Conservation (phyloP, 2,329 filamentous ascomycete species). For the Emydomyces testavorans region DNA sequence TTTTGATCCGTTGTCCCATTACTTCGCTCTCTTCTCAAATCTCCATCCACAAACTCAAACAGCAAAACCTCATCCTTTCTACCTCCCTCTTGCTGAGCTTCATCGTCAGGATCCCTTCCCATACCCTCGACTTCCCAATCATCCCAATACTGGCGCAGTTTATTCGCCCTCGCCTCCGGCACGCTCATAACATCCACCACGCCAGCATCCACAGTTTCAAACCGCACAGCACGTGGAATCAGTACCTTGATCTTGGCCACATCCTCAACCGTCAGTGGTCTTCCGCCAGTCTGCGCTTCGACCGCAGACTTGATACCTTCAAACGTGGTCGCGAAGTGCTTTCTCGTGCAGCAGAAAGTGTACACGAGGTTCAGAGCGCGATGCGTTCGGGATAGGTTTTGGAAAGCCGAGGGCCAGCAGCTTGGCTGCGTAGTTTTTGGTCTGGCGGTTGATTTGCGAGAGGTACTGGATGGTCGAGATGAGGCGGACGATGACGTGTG, state of each 20-base stretch:
- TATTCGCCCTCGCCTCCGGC: constrained; percentile 14
- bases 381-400: constrained; percentile 61
- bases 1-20: constrained; percentile 40
- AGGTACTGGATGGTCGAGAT: constrained; percentile 10
- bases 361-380: constrained; percentile 82
- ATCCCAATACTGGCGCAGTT: constrained; percentile 37
- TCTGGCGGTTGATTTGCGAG: constrained; percentile 10
- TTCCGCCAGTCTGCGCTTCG: constrained; percentile 62
- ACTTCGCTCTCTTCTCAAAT: constrained; percentile 73
- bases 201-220: constrained; percentile 75
- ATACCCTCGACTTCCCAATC: constrained; percentile 46
- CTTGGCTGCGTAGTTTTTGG: constrained; percentile 27
- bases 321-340: constrained; percentile 83
- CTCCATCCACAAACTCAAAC: constrained; percentile 87
- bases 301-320: constrained; percentile 77
- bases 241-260: constrained; percentile 70
- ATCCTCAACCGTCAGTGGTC: constrained; percentile 59
- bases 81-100: constrained; percentile 20
- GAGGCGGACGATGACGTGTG: constrained; percentile 9
- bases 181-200: constrained; percentile 70
- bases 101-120: constrained; percentile 17
- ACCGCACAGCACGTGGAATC: constrained; percentile 66
- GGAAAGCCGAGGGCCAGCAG: constrained; percentile 67
- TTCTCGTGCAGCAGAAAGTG: constrained; percentile 87
- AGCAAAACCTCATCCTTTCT: constrained; percentile 58